Percentiles rank a stretch among this genome's conserved stretches.
Conservation (phyloP, 805 yeast species). For the Metschnikowia continentalis region DNA sequence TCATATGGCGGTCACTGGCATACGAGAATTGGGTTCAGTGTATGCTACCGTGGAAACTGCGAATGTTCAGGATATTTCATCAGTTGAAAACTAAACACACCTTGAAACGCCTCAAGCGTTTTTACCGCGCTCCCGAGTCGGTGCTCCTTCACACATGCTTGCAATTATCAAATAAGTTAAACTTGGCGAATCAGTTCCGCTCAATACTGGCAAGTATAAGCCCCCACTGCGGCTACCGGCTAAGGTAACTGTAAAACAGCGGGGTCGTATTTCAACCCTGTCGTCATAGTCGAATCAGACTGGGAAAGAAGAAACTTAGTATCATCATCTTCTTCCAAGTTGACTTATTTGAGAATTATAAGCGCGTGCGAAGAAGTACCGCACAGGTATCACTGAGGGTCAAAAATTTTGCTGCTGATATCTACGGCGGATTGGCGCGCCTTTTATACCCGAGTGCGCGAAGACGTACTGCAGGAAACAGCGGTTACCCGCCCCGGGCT, state of each 20-base stretch:
- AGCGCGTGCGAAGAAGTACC: constrained; percentile 22
- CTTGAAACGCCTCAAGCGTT: background rate
- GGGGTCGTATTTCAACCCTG: constrained; percentile 60
- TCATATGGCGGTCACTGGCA: constrained; percentile 79
- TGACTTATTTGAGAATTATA: constrained; percentile 16
- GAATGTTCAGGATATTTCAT: constrained; percentile 70
- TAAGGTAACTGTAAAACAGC: constrained; percentile 34
- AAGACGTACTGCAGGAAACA: constrained; percentile 9
- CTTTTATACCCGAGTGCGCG: constrained; percentile 12
- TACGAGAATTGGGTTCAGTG: constrained; percentile 80
- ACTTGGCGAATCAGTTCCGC: constrained; percentile 53
- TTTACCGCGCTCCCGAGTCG: background rate
- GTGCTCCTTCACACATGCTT: constrained; percentile 27
- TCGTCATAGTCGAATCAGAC: constrained; percentile 93
- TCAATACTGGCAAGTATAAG: constrained; percentile 87
- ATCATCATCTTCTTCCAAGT: constrained; percentile 36
- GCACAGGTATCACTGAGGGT: constrained; percentile 2
- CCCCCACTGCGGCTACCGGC: constrained; percentile 40
- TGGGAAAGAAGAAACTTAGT: constrained; percentile 80
- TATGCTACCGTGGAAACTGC: constrained; percentile 96
- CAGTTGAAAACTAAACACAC: constrained; percentile 40
- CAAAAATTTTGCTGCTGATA: background rate
- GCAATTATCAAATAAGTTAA: constrained; percentile 17
- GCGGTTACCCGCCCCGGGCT: constrained; percentile 11
- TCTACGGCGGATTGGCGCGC: background rate